Evolutionary conservation across 1,284 basidiomycete species (phyloP).

Genomic region (Chalciporus sp.): DNA sequence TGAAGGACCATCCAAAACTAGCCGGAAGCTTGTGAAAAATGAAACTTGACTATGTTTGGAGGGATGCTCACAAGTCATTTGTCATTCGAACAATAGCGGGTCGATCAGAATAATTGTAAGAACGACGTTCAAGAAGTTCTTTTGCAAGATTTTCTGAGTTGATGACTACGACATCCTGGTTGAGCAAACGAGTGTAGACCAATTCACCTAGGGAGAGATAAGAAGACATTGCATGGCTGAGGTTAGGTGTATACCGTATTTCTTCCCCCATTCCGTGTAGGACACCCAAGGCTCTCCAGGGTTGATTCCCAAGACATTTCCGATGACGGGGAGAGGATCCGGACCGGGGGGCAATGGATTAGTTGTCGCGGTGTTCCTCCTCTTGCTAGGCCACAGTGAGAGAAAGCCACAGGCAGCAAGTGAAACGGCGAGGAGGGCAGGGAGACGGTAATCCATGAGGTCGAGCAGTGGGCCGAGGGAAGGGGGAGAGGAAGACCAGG

Average conservation of each 20-base stretch:
- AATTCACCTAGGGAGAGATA: slow-evolving; percentile 20
- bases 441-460: slow-evolving; percentile 17
- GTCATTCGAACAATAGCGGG: slow-evolving; percentile 28
- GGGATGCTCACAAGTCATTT: slow-evolving; percentile 29
- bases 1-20: slow-evolving; percentile 34
- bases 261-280: slow-evolving; percentile 29
- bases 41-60: background rate
- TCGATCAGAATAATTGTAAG: slow-evolving; percentile 33
- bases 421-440: slow-evolving; percentile 8
- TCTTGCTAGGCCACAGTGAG: slow-evolving; percentile 11
- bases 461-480: background rate
- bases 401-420: slow-evolving; percentile 10
- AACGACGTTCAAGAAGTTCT: slow-evolving; percentile 34
- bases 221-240: background rate
- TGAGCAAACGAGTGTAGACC: slow-evolving; percentile 30
- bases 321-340: slow-evolving; percentile 27
- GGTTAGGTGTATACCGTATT: slow-evolving; percentile 17
- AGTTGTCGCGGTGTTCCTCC: background rate
- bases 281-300: slow-evolving; percentile 26
- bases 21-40: background rate
- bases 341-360: slow-evolving; percentile 32
- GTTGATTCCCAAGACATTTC: slow-evolving; percentile 28
- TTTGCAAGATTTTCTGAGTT: slow-evolving; percentile 29
- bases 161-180: slow-evolving; percentile 32
- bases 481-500: background rate